Evolutionary conservation across 306 rosid species (phyloP).

Genomic region (Rubus idaeus): DNA sequence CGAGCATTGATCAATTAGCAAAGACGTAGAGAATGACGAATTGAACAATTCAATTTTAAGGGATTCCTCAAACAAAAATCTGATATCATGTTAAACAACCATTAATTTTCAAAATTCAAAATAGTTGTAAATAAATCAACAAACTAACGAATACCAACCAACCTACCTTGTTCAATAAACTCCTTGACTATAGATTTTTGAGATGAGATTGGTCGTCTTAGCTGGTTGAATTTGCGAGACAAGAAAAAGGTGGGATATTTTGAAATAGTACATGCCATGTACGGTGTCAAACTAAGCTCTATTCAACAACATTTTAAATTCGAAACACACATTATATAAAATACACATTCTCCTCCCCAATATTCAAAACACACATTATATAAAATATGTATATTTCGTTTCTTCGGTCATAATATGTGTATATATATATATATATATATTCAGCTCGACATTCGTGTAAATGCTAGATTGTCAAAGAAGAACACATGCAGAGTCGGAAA

Average conservation of each 20-base stretch:
- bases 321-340: background rate
- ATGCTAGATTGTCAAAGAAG: constrained; percentile 21
- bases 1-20: background rate
- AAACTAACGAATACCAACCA: too few relatives aligned
- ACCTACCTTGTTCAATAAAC: background rate
- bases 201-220: background rate
- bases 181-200: background rate
- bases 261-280: background rate
- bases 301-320: background rate
- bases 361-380: background rate
- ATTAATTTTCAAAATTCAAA: too few relatives aligned
- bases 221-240: background rate
- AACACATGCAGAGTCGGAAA: background rate
- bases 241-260: background rate
- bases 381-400: background rate
- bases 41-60: background rate
- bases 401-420: background rate
- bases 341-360: background rate
- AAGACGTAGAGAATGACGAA: background rate
- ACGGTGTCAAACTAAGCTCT: background rate
- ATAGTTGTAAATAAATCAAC: too few relatives aligned
- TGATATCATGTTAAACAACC: too few relatives aligned
- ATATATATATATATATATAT: background rate
- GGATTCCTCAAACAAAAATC: too few relatives aligned
- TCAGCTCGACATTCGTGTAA: background rate